Evolutionary conservation across 805 yeast species (phyloP), one percentile per base, ranked within the genome.

Genomic region (Saturnispora quitensis): DNA sequence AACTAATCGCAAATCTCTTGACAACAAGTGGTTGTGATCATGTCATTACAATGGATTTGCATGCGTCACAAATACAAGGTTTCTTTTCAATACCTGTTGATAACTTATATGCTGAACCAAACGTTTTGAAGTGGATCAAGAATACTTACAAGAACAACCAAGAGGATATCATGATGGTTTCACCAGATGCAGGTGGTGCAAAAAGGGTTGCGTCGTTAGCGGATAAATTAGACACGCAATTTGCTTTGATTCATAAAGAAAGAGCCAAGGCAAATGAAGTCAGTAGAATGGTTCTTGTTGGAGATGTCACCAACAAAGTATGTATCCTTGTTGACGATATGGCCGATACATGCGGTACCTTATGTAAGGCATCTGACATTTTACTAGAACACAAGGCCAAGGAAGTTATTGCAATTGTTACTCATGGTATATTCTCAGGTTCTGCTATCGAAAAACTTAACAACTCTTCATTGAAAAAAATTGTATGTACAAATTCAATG

Each of bases 121-220:
- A 84, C 51, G 95, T 87, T 20, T 76, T 91, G 46, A 73, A 86
- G 59, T 93, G 87, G 67, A 87, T 91, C 60, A 81, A 78, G 56
- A 86, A 81, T 55, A 77, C 80, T 44, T 55, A 53, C 24, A 38
- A 38, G 22, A 7, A 38, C 17, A 38, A 38, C 33, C 75, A 77
- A 56, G 69, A 73, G 55, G 71, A 77, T 49, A 77, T 89, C 9
- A 87, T 89, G 49, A 80, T 91, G 51, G 95, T 91, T 12, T 89
- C 97, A 4, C 99, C 99, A 3, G 99, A 91, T 71, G 99, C 99
- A 3, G 99, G 99, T 60, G 99, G 99, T 54, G 98, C 98, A 50
- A 91, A 91, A 69, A 79, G 99, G 58, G 99, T 90, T 27, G 98
- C 98, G 2, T 82, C 90, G 5, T 73, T 91, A 48, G 98, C 98